These are phyloP conservation scores for Podaxis sp. DNA, from an alignment of 768 basidiomycete species.

Conservation along the genomic window DNA sequence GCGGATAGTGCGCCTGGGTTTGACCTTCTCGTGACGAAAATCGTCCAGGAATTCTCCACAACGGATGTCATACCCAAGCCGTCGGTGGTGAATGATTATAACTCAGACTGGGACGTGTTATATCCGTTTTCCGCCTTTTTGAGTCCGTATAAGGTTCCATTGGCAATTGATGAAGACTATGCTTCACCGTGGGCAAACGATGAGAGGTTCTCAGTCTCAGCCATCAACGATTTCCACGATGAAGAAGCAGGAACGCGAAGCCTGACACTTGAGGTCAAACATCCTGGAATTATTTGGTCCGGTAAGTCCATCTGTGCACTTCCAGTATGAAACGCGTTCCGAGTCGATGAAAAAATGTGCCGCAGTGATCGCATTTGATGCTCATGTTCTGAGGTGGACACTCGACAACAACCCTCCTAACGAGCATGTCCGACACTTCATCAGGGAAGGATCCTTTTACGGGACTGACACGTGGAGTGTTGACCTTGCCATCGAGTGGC, in stretches of 20 bases:
- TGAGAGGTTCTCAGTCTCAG: constrained; percentile 47
- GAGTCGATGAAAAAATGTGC: constrained; percentile 1
- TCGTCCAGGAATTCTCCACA: constrained; percentile 58
- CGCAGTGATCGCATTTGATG: constrained; percentile 84
- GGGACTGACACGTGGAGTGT: constrained; percentile 69
- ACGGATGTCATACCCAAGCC: constrained; percentile 33
- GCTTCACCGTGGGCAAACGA: constrained; percentile 42
- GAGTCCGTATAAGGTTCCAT: constrained; percentile 73
- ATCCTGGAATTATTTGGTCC: constrained; percentile 87
- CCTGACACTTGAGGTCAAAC: constrained; percentile 63
- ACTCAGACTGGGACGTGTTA: constrained; percentile 84
- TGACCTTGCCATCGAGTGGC: constrained; percentile 63
- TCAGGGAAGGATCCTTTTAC: constrained; percentile 90
- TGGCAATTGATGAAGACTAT: constrained; percentile 47
- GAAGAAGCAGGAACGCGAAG: constrained; percentile 57
- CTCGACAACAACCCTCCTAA: constrained; percentile 75
- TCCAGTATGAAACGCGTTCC: not conserved
- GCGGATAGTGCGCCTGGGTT: constrained; percentile 84
- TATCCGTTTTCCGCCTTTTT: constrained; percentile 85
- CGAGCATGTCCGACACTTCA: constrained; percentile 75
- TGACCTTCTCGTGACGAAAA: constrained; percentile 50
- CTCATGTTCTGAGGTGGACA: constrained; percentile 82
- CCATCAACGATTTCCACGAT: constrained; percentile 54
- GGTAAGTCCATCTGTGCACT: constrained; percentile 33
- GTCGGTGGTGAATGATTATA: constrained; percentile 68